These are phyloP conservation scores for Trichocladium antarcticum DNA, from an alignment of 495 filamentous ascomycete species.

Conservation along the genomic window DNA sequence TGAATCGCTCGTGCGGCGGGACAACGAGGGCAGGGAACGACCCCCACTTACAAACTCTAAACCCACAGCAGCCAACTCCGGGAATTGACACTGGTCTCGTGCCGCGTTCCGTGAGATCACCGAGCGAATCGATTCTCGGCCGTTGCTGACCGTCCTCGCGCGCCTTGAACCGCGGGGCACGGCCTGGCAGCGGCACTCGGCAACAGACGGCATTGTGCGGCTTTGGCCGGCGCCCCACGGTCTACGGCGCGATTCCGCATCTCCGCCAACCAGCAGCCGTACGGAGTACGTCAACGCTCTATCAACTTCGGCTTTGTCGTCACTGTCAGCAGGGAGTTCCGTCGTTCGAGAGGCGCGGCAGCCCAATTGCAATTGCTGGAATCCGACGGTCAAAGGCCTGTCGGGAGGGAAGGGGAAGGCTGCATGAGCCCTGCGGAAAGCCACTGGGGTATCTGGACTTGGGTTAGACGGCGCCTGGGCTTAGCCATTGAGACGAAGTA, in stretches of 20 bases:
- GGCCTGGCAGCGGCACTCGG: slow-evolving; percentile 15
- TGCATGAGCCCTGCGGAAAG: not conserved
- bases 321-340: not conserved
- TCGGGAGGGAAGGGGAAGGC: not conserved
- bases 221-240: slow-evolving; percentile 15
- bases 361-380: not conserved
- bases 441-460: not conserved
- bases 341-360: not conserved
- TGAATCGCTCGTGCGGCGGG: too few species aligned
- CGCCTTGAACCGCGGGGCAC: slow-evolving; percentile 1
- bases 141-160: slow-evolving; percentile 12
- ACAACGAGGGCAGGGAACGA: too few species aligned
- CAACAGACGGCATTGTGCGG: slow-evolving; percentile 24
- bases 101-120: not conserved
- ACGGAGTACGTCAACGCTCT: too few species aligned
- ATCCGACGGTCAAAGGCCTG: not conserved
- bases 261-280: slow-evolving; percentile 8
- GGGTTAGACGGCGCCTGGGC: not conserved
- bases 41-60: not conserved
- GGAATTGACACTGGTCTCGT: slow-evolving; percentile 9
- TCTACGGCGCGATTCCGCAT: slow-evolving; percentile 24
- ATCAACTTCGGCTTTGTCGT: slow-evolving; percentile 18
- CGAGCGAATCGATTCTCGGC: not conserved
- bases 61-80: slow-evolving; percentile 3
- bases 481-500: too few species aligned